Base-by-base conservation (phyloP, 2,329 filamentous ascomycete species). In the Alternaria arbusti region DNA sequence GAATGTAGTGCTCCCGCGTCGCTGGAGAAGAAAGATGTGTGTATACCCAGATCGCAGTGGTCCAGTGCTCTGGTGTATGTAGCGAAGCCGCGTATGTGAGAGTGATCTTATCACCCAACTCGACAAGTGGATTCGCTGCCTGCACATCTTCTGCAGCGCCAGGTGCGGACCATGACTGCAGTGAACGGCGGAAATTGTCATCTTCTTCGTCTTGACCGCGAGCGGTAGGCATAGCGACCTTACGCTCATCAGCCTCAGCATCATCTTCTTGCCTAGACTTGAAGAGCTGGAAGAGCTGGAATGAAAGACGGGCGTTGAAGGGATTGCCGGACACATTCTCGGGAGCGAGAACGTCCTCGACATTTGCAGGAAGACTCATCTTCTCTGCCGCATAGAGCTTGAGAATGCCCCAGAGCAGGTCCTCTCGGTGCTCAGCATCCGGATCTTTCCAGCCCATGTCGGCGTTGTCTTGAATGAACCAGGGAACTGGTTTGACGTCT, bases 391-490 rank as follows among this genome's bases (percentile, higher is more conserved):
- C 88, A 72, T 94, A 96, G 5, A 97, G 84, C 77, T 92, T 93
- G 54, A 99, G 82, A 0, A 99, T 86, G 12, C 93, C 91, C 91
- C 95, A 97, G 1, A 98, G 84, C 8, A 96, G 85, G 75, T 97
- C 94, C 74, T 96, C 89, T 44, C 90, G 86, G 26, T 82, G 80
- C 25, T 87, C 84, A 12, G 85, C 83, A 55, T 88, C 82, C 4
- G 83, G 81, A 65, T 91, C 88, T 17, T 88, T 82, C 86, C 90
- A 92, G 28, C 88, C 78, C 46, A 86, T 82, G 15, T 85, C 81
- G 52, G 87, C 83, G 7, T 85, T 85, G 63, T 89, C 84, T 64
- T 91, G 87, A 11, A 86, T 78, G 73, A 92, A 93, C 86, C 89
- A 90, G 3, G 93, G 89, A n/a, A 86, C 81, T 1, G 95, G 94